phyloP scores from a whole-genome alignment of 768 basidiomycete species.

The Auricularia heimuer region DNA sequence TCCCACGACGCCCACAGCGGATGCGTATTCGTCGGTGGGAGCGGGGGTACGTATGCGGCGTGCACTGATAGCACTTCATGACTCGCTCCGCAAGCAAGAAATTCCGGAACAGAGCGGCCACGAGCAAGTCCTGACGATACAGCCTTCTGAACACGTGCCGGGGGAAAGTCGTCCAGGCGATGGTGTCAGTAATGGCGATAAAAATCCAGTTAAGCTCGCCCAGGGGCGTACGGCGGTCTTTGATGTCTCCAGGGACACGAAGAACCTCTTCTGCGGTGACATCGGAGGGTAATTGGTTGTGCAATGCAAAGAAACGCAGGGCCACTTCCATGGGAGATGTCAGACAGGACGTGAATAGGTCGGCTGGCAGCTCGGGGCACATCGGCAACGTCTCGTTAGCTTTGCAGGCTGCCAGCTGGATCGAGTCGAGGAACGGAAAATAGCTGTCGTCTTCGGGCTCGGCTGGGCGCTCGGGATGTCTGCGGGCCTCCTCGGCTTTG shows the following conservation, averaged over 20 bases:
- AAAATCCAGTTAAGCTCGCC: conserved; percentile 99
- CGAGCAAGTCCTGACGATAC: conserved; percentile 90
- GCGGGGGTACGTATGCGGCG: conserved; percentile 87
- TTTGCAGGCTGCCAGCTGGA: conserved; percentile 91
- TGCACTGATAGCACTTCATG: conserved; percentile 97
- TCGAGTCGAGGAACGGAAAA: conserved; percentile 72
- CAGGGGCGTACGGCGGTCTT: conserved; percentile 89
- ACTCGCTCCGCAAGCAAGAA: conserved; percentile 95
- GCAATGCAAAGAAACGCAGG: conserved; percentile 78
- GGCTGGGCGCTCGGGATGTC: conserved; percentile 16
- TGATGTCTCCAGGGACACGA: conserved; percentile 92
- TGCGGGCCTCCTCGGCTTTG: conserved; percentile 55
- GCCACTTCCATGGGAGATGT: conserved; percentile 98
- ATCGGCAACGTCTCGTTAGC: conserved; percentile 88
- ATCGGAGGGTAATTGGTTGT: conserved; percentile 76
- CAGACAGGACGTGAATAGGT: conserved; percentile 93
- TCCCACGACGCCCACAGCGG: conserved; percentile 97
- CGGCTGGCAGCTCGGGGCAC: conserved; percentile 93
- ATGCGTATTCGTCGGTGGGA: conserved; percentile 95
- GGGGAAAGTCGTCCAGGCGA: conserved; percentile 97
- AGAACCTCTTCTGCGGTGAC: conserved; percentile 84
- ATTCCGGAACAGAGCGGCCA: conserved; percentile 93
- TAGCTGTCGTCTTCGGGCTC: conserved; percentile 53
- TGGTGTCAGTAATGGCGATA: conserved; percentile 97
- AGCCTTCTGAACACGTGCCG: conserved; percentile 87